Conservation (phyloP, 1,139 yeast species). For the Geotrichum cucujoidarum region DNA sequence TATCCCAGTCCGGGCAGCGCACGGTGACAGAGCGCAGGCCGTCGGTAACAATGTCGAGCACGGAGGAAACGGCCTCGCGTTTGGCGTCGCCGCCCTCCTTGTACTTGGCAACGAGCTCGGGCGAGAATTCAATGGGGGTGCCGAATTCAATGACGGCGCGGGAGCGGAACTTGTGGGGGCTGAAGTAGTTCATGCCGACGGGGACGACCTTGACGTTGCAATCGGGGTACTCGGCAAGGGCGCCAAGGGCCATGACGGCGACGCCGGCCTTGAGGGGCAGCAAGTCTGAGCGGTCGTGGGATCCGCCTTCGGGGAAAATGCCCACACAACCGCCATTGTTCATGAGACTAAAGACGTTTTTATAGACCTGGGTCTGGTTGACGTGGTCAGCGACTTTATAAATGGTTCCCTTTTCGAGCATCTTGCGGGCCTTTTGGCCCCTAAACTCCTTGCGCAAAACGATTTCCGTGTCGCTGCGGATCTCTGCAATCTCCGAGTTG, state of each 20-base stretch:
- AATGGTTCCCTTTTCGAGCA: slow-evolving; percentile 45
- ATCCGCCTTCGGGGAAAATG: slow-evolving; percentile 97
- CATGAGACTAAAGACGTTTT: slow-evolving; percentile 75
- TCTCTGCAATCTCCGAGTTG: slow-evolving; percentile 62
- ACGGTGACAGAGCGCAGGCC: slow-evolving; percentile 87
- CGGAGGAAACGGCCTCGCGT: slow-evolving; percentile 65
- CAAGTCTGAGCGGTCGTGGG: slow-evolving; percentile 88
- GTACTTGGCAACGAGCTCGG: slow-evolving; percentile 61
- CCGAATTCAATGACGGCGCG: slow-evolving; percentile 96
- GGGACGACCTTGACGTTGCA: slow-evolving; percentile 84
- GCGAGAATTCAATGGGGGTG: slow-evolving; percentile 68
- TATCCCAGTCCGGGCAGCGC: slow-evolving; percentile 87
- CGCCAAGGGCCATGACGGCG: slow-evolving; percentile 95
- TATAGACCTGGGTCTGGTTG: slow-evolving; percentile 78
- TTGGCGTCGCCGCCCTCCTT: slow-evolving; percentile 50
- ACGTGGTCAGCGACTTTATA: slow-evolving; percentile 77
- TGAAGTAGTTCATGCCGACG: slow-evolving; percentile 95
- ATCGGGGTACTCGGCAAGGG: slow-evolving; percentile 63
- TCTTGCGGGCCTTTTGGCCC: slow-evolving; percentile 42
- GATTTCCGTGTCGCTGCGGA: slow-evolving; percentile 71
- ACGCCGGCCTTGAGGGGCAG: slow-evolving; percentile 95
- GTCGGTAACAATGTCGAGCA: slow-evolving; percentile 65
- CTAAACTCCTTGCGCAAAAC: slow-evolving; percentile 70
- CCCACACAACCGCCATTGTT: slow-evolving; percentile 80
- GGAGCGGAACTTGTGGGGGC: slow-evolving; percentile 89